These are phyloP conservation scores for Scutellaria baicalensis DNA, from an alignment of 257 asterid genomes.

Conservation along the genomic window DNA sequence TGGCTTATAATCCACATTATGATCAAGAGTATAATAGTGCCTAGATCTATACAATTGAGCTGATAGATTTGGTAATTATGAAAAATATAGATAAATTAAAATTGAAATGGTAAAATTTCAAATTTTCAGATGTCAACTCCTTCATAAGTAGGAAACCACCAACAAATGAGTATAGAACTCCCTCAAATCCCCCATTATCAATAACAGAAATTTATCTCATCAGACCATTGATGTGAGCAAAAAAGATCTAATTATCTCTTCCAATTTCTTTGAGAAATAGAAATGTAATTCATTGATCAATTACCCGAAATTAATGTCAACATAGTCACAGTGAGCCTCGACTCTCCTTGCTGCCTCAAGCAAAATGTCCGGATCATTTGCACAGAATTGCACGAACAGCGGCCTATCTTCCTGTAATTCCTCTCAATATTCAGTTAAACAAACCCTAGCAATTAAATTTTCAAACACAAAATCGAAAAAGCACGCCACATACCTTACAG, in stretches of 20 bases:
- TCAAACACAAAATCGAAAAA: not conserved
- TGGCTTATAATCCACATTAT: not conserved
- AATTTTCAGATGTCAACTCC: not conserved
- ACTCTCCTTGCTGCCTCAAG: slow-evolving; percentile 88
- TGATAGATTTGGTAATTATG: not conserved
- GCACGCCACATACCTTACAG: slow-evolving; percentile 48
- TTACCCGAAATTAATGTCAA: slow-evolving; percentile 94
- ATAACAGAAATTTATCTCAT: not conserved
- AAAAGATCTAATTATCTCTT: not conserved
- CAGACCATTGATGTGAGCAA: not conserved
- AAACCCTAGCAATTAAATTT: not conserved
- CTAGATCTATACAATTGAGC: not conserved
- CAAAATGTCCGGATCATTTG: slow-evolving; percentile 81
- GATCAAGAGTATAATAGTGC: not conserved
- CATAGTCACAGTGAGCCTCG: slow-evolving; percentile 78
- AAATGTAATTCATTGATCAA: not conserved
- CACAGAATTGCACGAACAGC: slow-evolving; percentile 93
- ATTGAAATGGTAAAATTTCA: not conserved
- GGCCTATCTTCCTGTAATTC: slow-evolving; percentile 86
- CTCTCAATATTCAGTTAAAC: not conserved
- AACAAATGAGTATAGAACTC: not conserved
- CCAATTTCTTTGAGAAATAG: not conserved
- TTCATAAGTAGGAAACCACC: not conserved
- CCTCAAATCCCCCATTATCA: not conserved
- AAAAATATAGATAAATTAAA: not conserved